Conservation (phyloP, 495 filamentous ascomycete species). For the Aspergillus funiculosus region DNA sequence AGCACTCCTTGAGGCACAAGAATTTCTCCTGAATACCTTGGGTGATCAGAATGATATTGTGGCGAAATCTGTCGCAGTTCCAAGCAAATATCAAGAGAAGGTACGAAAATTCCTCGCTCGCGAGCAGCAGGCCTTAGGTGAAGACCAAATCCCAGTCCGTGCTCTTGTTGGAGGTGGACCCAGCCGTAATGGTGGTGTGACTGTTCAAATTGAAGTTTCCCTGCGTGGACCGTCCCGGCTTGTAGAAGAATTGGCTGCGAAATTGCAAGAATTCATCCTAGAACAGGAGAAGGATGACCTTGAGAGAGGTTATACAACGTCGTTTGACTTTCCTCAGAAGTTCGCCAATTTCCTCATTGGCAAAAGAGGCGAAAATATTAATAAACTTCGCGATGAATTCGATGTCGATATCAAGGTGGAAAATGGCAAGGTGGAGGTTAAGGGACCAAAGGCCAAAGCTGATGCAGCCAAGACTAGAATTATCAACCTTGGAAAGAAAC, state of each 20-base stretch:
- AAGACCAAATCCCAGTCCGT: constrained; percentile 66
- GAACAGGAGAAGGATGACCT: constrained; percentile 82
- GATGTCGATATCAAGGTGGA: constrained; percentile 94
- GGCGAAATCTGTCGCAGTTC: constrained; percentile 59
- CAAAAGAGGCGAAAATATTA: constrained; percentile 86
- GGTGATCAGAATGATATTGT: constrained; percentile 65
- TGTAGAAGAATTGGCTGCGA: constrained; percentile 63
- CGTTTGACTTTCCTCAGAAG: constrained; percentile 91
- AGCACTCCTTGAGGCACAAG: constrained; percentile 63
- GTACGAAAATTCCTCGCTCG: constrained; percentile 68
- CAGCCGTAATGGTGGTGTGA: constrained; percentile 32
- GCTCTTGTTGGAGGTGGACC: constrained; percentile 47
- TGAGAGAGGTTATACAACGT: constrained; percentile 75
- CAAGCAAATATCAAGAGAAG: constrained; percentile 76
- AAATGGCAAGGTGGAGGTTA: constrained; percentile 64
- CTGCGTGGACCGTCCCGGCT: constrained; percentile 69
- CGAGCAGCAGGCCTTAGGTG: constrained; percentile 62
- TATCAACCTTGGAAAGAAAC: constrained; percentile 63
- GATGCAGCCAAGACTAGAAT: constrained; percentile 78
- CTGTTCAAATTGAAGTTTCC: constrained; percentile 43
- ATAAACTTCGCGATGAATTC: constrained; percentile 90
- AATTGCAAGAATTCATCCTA: constrained; percentile 69
- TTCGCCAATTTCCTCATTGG: constrained; percentile 91
- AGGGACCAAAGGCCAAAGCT: constrained; percentile 71
- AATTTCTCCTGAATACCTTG: constrained; percentile 63